phyloP scores from a whole-genome alignment of 805 yeast species.

The Ogataea parapolymorpha region DNA sequence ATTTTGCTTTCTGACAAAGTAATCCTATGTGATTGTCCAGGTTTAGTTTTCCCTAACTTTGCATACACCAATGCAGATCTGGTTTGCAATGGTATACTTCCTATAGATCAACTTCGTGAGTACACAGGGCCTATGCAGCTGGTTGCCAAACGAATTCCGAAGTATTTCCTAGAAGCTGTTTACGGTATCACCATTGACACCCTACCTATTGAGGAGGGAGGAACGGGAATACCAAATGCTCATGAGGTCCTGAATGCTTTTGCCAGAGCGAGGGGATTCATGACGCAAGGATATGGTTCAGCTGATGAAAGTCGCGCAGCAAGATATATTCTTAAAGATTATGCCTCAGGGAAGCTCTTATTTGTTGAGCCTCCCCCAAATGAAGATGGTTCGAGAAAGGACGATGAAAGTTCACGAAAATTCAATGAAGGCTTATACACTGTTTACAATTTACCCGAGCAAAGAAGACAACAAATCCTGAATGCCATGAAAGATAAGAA shows the following conservation, averaged over 20 bases:
- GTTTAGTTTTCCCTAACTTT: conserved; percentile 96
- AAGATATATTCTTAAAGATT: conserved; percentile 87
- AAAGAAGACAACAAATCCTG: conserved; percentile 67
- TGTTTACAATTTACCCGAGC: conserved; percentile 61
- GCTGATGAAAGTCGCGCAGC: conserved; percentile 97
- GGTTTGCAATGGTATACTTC: conserved; percentile 97
- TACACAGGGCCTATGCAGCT: conserved; percentile 83
- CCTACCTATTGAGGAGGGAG: conserved; percentile 79
- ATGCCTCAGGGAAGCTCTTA: conserved; percentile 85
- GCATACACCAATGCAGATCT: conserved; percentile 95
- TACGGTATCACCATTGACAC: conserved; percentile 89
- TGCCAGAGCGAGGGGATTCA: conserved; percentile 94
- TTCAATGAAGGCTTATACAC: conserved; percentile 79
- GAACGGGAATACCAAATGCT: conserved; percentile 84
- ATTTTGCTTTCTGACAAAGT: conserved; percentile 80
- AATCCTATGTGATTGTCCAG: conserved; percentile 96
- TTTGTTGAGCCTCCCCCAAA: conserved; percentile 88
- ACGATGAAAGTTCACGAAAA: conserved; percentile 50
- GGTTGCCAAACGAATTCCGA: conserved; percentile 86
- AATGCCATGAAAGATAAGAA: conserved; percentile 60
- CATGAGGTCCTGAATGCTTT: conserved; percentile 86
- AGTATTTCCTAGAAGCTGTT: conserved; percentile 80
- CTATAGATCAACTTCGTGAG: conserved; percentile 95
- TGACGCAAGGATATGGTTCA: conserved; percentile 95
- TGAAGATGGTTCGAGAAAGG: conserved; percentile 50